Conservation (phyloP, 179 eudicot genomes). For the Beta corolliflora region DNA sequence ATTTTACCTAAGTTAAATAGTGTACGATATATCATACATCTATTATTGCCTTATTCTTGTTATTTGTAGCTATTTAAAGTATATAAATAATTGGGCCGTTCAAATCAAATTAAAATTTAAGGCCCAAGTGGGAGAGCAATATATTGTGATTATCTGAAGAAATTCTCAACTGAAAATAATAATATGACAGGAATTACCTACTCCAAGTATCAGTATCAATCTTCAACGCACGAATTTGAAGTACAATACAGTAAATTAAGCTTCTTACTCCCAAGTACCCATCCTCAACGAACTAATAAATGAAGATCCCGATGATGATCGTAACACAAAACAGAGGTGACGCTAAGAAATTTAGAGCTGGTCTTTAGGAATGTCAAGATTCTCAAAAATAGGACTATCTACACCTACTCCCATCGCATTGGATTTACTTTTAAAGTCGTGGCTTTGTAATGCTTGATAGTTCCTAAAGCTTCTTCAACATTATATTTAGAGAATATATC, state of each 20-base stretch:
- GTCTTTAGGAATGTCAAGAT: constrained; percentile 69
- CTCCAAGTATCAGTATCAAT: no score
- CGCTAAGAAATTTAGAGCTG: constrained; percentile 24
- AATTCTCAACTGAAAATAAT: not conserved
- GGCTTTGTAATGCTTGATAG: no score
- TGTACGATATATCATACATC: no score
- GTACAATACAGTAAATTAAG: not conserved
- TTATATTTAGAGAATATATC: no score
- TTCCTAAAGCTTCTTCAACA: no score
- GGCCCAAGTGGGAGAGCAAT: no score
- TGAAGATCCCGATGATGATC: not conserved
- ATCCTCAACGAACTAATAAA: constrained; percentile 7
- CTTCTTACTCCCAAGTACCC: not conserved
- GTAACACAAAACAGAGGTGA: not conserved
- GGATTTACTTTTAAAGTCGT: no score
- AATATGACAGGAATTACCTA: not conserved
- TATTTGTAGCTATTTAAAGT: no score
- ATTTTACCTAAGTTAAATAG: no score
- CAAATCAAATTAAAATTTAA: no score
- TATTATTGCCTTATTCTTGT: no score
- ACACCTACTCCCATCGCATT: constrained; percentile 95
- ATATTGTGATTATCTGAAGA: not conserved
- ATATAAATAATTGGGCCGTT: no score
- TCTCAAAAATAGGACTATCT: constrained; percentile 77
- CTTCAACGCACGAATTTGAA: not conserved